Conservation (phyloP, 257 asterid genomes). For the Petunia axillaris region DNA sequence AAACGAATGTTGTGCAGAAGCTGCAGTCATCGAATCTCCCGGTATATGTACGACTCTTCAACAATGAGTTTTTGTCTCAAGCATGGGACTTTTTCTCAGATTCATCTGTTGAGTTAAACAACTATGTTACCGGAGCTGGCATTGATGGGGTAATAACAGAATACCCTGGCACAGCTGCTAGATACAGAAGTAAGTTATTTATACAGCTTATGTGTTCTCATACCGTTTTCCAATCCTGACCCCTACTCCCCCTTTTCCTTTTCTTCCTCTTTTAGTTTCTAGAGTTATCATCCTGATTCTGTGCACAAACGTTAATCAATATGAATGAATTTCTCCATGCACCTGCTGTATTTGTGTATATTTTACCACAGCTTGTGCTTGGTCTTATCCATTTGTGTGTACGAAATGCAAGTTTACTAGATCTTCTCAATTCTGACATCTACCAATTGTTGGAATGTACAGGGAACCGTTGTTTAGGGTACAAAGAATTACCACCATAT, state of each 20-base stretch:
- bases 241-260: neutral
- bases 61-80: slow-evolving; percentile 80
- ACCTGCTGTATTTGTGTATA: slow-evolving; percentile 11
- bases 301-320: neutral
- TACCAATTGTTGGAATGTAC: slow-evolving; percentile 27
- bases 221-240: neutral
- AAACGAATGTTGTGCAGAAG: slow-evolving; percentile 56
- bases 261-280: slow-evolving; percentile 13
- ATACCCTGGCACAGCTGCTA: slow-evolving; percentile 75
- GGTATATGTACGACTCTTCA: slow-evolving; percentile 62
- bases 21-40: slow-evolving; percentile 54
- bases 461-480: slow-evolving; percentile 80
- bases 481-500: slow-evolving; percentile 47
- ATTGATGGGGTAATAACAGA: slow-evolving; percentile 64
- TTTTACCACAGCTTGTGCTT: neutral
- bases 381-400: neutral
- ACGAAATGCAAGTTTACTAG: neutral
- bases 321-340: neutral
- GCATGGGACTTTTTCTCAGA: slow-evolving; percentile 91
- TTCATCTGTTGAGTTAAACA: slow-evolving; percentile 68
- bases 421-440: slow-evolving; percentile 11
- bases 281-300: neutral
- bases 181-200: slow-evolving; percentile 70
- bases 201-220: neutral
- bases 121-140: slow-evolving; percentile 28